Evolutionary conservation across 768 basidiomycete genomes (phyloP), one percentile per base, ranked within the genome.

Genomic region (Rhizopogon sp.): DNA sequence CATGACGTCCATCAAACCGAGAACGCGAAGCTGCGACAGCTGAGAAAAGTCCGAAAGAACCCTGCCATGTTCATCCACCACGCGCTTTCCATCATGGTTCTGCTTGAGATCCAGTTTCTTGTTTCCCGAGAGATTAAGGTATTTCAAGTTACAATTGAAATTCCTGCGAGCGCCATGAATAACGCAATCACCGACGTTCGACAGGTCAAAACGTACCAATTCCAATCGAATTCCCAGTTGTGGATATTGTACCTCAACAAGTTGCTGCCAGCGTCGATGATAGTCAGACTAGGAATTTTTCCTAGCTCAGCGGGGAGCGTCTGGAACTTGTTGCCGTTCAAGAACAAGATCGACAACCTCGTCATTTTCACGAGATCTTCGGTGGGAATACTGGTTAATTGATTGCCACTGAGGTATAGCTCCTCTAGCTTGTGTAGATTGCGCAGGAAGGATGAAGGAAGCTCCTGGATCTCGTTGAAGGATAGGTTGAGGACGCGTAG

Each of bases 141-240:
- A 98, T 55, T 84, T 84, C 54, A 99, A 79, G 57, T 90, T 88
- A 60, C 85, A 83, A 68, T 98, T 99, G 79, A 93, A 97, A 67
- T 98, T 98, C 95, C 96, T 97, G 59, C 6, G 41, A 5, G 46
- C 31, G 41, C 11, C 39, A 40, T 53, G 51, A 54, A 41, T 6
- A 47, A 54, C 28, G 25, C 10, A 56, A 6, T 54, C 37, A 20
- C 52, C 3, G 10, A 17, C 1, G 6, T 61, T 49, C 42, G n/a
- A 10, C 31, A 44, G 20, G 20, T 54, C 20, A 2, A 35, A 13
- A 51, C 83, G 47, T 60, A 96, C 96, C 97, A 98, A 68, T 99
- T 98, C 95, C 95, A 98, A 72, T 99, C 97, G 69, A 94, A 98
- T 68, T 96, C 92, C 88, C 88, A 94, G 64, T 99, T 99, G 61